Conservation (phyloP, 2,329 filamentous ascomycete genomes). For the Aspergillus tamarii region DNA sequence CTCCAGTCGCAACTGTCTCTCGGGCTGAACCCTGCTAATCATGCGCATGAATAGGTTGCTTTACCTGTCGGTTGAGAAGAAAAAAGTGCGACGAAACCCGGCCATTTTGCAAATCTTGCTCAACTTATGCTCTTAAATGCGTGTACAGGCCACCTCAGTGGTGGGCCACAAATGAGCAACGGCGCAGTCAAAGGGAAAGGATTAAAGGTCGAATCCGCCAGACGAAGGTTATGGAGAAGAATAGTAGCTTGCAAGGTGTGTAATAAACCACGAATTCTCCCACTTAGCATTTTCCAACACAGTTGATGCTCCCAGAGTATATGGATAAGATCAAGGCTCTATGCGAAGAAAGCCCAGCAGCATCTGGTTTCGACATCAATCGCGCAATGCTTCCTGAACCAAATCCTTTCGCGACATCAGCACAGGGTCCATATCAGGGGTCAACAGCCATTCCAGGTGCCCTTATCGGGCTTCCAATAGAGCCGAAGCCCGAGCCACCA, state of each 20-base stretch:
- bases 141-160: conserved; percentile 95
- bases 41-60: conserved; percentile 56
- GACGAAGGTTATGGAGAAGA: conserved; percentile 90
- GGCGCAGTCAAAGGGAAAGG: conserved; percentile 82
- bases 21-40: not conserved
- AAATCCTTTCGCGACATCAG: not conserved
- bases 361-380: conserved; percentile 2
- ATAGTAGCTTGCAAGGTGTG: conserved; percentile 52
- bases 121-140: conserved; percentile 77
- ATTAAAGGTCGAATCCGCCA: conserved; percentile 97
- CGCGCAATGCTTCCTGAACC: conserved; percentile 1
- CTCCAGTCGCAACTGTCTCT: not conserved
- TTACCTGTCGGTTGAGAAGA: conserved; percentile 66
- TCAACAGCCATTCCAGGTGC: not conserved
- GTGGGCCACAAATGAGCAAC: conserved; percentile 91
- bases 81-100: conserved; percentile 72
- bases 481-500: not conserved
- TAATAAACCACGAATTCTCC: not conserved
- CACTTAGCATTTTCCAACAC: not conserved
- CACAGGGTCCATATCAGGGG: not conserved
- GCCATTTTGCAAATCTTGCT: conserved; percentile 63
- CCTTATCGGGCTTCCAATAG: not conserved
- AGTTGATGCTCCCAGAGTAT: conserved; percentile 13
- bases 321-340: conserved; percentile 15
- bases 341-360: conserved; percentile 3